Evolutionary conservation across 805 yeast species (phyloP).

Genomic region (Wickerhamiella kurtzmanii): DNA sequence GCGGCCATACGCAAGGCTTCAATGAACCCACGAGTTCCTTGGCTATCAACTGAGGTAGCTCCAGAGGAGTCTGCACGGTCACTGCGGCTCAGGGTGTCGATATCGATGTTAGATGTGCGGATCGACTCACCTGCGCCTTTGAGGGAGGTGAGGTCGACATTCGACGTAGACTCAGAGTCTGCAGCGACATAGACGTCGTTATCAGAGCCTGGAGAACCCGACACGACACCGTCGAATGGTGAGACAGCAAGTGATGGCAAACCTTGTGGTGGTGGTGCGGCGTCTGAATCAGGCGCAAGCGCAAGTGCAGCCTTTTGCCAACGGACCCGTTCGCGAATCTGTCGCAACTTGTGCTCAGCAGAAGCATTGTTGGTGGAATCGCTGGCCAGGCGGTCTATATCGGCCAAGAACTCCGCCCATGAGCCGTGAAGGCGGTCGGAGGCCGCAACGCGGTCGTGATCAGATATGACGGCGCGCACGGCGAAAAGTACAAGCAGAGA

Average conservation of each 20-base stretch:
- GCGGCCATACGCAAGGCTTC: conserved; percentile 10
- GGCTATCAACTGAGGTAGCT: not conserved
- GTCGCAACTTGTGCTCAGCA: not conserved
- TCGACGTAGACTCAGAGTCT: not conserved
- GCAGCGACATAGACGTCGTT: not conserved
- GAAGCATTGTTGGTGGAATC: not conserved
- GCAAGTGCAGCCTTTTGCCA: not conserved
- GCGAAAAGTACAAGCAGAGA: not conserved
- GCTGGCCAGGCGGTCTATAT: not conserved
- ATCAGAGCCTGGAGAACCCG: not conserved
- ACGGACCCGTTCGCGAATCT: not conserved
- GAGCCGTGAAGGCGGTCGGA: not conserved
- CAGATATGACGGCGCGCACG: not conserved
- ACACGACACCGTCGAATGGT: not conserved
- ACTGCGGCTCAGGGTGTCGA: conserved; percentile 2
- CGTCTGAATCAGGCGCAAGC: not conserved
- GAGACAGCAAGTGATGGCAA: not conserved
- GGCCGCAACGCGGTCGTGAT: not conserved
- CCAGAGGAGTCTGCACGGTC: not conserved
- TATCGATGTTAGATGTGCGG: conserved; percentile 4
- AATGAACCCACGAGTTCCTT: conserved; percentile 6
- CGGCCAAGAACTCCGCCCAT: not conserved
- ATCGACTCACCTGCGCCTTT: conserved; percentile 1
- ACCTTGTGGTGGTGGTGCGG: too few species aligned
- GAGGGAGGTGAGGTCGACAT: conserved; percentile 1